Base-by-base conservation (phyloP, 306 rosid species). In the Oxytropis ochrocephala region DNA sequence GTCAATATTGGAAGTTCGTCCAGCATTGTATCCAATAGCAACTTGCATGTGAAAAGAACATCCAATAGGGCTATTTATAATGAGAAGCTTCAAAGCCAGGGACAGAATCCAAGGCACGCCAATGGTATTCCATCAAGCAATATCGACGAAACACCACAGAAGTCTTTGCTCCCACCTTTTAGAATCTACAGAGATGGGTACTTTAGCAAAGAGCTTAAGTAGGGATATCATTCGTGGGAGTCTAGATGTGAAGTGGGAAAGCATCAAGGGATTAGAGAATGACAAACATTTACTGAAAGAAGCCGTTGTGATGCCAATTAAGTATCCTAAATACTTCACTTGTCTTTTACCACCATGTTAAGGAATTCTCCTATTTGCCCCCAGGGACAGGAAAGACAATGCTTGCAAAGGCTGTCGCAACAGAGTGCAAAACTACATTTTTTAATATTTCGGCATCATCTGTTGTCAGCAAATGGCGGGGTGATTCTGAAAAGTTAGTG, bases 351-450 rank as follows among this genome's bases (percentile, higher is more conserved):
- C 99, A 55, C 99, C 99, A 50, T 94, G 99, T 97, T 91, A 94
- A 79, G 99, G 99, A 16, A 94, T 94, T 81, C 99, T 94, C 54
- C 99, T 88, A 64, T 94, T 94, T 83, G 99, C 99, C 99, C 50
- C 95, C 99, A 8, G 99, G 99, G 50, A 94, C 99, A 27, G 99
- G 99, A 87, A 94, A 94, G 99, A 94, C 99, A 54, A 88, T 94
- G 99, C 97, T 94, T 70, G 99, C 99, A 38, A 94, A 94, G 86
- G 99, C 99, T 54, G 95, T 94, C 56, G 99, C 99, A 64, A 94
- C 99, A 57, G 99, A 94, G 83, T 91, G 99, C 88, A 88, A 91
- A 38, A 94, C 99, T 75, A 94, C 99, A 43, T 94, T 94, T 89
- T 94, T 94, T 83, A 91, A 91, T 80, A 94, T 94, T 81, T 94